Base-by-base conservation (phyloP, 1,284 basidiomycete genomes). In the Xerocomus amazonicus region DNA sequence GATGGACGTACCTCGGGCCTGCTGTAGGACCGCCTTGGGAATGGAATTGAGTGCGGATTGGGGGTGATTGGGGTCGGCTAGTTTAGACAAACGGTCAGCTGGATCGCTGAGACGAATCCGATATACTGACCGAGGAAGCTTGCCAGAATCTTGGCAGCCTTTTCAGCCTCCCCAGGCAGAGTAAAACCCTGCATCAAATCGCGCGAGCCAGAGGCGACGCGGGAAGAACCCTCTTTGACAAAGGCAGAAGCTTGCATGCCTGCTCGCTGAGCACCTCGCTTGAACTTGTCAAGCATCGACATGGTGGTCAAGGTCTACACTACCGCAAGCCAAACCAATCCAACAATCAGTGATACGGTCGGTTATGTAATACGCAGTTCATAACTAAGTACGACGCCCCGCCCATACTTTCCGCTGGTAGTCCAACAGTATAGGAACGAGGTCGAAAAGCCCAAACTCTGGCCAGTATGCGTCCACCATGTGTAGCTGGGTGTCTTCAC, bases 381-480 rank as follows among this genome's bases (percentile, higher is more conserved):
- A 23, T 4, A 19, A 42, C 31, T 32, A 39, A 9, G 16, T 31
- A 28, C 29, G 17, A 3, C 39, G 16, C 44, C 35, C 37, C 48
- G 50, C 28, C 83, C 83, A 90, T n/a, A 77, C 68, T 62, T 85
- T 85, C 39, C 83, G 78, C 67, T 97, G 94, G 70, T 89, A 97
- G 43, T 87, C 83, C 16, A 97, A 73, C 14, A 97, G 66, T 51
- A 97, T 85, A 2, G 91, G 90, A 19, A 94, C 69, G 63, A 97
- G 83, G 59, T 99, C 91, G 47, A 81, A 76, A 6, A 98, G 66
- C 3, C 94, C 92, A 65, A 98, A 97, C 51, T 95, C 87, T 0
- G 97, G 97, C 97, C 97, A 99, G 66, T 89, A 96, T 0, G 83
- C 83, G 31, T 84, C 72, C n/a, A 86, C 81, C 68, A 97, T 96